Conservation (phyloP, 805 yeast species). For the Pichia occidentalis region DNA sequence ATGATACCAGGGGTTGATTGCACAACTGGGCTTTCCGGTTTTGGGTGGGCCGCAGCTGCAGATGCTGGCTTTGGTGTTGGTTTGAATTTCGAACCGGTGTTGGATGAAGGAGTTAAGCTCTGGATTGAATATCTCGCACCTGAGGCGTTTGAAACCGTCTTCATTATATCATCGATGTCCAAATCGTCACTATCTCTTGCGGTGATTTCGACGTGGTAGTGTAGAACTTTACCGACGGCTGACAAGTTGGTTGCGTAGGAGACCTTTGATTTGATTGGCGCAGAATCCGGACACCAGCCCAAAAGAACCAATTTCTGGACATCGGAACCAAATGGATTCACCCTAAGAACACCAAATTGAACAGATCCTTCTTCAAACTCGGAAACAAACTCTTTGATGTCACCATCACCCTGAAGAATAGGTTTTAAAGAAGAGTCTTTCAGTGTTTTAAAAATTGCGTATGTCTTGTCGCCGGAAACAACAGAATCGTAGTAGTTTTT, state of each 20-base stretch:
- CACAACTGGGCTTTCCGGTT: constrained; percentile 21
- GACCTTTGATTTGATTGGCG: constrained; percentile 70
- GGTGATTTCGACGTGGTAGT: constrained; percentile 93
- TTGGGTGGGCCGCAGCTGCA: constrained; percentile 23
- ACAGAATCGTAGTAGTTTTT: constrained; percentile 71
- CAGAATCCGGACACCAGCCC: constrained; percentile 98
- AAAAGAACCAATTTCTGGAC: constrained; percentile 76
- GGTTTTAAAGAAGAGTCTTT: constrained; percentile 43
- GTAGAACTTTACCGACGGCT: constrained; percentile 64
- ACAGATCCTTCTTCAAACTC: constrained; percentile 82
- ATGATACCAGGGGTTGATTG: constrained; percentile 16
- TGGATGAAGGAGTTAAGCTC: constrained; percentile 20
- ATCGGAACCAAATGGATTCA: constrained; percentile 86
- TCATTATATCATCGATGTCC: constrained; percentile 66
- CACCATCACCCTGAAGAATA: constrained; percentile 50
- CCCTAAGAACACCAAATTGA: constrained; percentile 85
- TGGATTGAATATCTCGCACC: constrained; percentile 90
- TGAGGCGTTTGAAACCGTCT: constrained; percentile 80
- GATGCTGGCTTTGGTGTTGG: constrained; percentile 25
- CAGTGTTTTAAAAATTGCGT: constrained; percentile 78
- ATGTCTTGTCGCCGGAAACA: constrained; percentile 70
- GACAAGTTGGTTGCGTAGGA: constrained; percentile 75
- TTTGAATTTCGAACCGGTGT: constrained; percentile 27
- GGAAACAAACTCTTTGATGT: constrained; percentile 68
- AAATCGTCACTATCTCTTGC: constrained; percentile 94